phyloP scores from a whole-genome alignment of 805 yeast genomes.

The Wickerhamiella musiphila region DNA sequence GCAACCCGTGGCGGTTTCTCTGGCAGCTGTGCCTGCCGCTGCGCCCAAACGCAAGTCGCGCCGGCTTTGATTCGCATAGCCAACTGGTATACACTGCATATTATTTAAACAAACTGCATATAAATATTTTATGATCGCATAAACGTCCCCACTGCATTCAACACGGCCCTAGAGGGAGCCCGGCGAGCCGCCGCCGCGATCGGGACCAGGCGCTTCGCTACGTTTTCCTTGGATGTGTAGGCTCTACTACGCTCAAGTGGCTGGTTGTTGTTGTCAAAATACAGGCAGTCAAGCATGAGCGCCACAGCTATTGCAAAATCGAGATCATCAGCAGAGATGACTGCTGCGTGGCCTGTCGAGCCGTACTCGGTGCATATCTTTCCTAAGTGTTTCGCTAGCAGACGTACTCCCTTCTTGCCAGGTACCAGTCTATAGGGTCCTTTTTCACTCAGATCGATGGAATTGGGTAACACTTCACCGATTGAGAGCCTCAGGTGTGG shows the following conservation, averaged over 20 bases:
- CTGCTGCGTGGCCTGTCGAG: slow-evolving; percentile 9
- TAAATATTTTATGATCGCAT: too few species aligned
- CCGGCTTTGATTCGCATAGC: too few species aligned
- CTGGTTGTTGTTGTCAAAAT: slow-evolving; percentile 30
- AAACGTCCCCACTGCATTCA: slow-evolving; percentile 26
- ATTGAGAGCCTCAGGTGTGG: too few species aligned
- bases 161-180: slow-evolving; percentile 63
- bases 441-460: slow-evolving; percentile 11
- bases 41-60: too few species aligned
- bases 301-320: slow-evolving; percentile 52
- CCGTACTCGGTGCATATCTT: slow-evolving; percentile 22
- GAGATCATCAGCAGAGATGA: slow-evolving; percentile 47
- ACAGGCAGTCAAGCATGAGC: slow-evolving; percentile 32
- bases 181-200: slow-evolving; percentile 32
- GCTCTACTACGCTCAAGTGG: slow-evolving; percentile 10
- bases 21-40: too few species aligned
- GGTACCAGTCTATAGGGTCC: slow-evolving; percentile 11
- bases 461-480: background rate
- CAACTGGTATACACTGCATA: too few species aligned
- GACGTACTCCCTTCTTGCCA: slow-evolving; percentile 50
- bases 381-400: slow-evolving; percentile 33
- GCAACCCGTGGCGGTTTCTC: too few species aligned
- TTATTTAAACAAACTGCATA: too few species aligned
- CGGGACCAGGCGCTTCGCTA: slow-evolving; percentile 38
- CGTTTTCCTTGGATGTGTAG: slow-evolving; percentile 31